phyloP scores from a whole-genome alignment of 805 yeast genomes.

The Blastobotrys muscicola region DNA sequence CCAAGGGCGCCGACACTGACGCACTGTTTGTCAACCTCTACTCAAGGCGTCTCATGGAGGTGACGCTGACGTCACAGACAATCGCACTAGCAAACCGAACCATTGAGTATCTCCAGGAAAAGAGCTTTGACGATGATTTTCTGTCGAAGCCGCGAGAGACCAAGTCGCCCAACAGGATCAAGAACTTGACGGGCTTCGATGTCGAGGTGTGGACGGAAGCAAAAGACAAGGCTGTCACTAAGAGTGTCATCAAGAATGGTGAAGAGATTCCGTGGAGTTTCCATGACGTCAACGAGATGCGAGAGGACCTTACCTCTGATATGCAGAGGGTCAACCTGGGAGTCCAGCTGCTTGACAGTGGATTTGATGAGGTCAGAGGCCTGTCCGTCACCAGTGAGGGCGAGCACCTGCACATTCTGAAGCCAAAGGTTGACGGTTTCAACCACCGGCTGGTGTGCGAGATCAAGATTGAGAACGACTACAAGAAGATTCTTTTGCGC shows the following conservation, averaged over 20 bases:
- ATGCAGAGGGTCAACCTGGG: slow-evolving; percentile 53
- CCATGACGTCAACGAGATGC: slow-evolving; percentile 83
- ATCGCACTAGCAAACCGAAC: slow-evolving; percentile 69
- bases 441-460: slow-evolving; percentile 73
- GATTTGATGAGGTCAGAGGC: slow-evolving; percentile 43
- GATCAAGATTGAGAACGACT: slow-evolving; percentile 58
- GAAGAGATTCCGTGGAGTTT: slow-evolving; percentile 73
- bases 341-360: slow-evolving; percentile 42
- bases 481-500: slow-evolving; percentile 66
- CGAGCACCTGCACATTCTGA: slow-evolving; percentile 59
- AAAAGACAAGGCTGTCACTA: slow-evolving; percentile 16
- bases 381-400: slow-evolving; percentile 76
- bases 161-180: slow-evolving; percentile 70
- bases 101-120: slow-evolving; percentile 33
- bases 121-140: slow-evolving; percentile 18
- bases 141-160: slow-evolving; percentile 53
- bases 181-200: slow-evolving; percentile 78
- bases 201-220: slow-evolving; percentile 75
- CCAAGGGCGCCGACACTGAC: slow-evolving; percentile 37
- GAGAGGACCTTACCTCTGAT: slow-evolving; percentile 69
- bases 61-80: slow-evolving; percentile 73
- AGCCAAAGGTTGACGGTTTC: slow-evolving; percentile 51
- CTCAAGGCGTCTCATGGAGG: slow-evolving; percentile 69
- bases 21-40: slow-evolving; percentile 53
- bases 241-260: slow-evolving; percentile 32